Percentiles rank a stretch among this genome's conserved stretches.
These are phyloP conservation scores for Papiliotrema fonsecae DNA, from an alignment of 1,284 basidiomycete genomes.

Conservation along the genomic window DNA sequence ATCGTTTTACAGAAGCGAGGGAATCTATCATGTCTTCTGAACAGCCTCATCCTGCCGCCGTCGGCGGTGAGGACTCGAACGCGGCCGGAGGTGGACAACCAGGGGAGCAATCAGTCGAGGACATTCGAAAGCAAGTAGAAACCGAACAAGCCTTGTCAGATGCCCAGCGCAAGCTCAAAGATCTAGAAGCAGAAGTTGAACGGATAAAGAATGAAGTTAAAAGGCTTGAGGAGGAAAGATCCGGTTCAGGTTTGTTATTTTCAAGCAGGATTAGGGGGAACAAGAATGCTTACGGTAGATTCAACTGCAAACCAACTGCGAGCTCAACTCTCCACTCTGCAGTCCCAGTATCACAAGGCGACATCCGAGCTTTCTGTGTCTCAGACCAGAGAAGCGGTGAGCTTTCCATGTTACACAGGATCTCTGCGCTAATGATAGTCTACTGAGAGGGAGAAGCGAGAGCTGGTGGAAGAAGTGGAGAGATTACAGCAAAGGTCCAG, in stretches of 20 bases:
- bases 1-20: no score
- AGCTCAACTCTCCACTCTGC: slow-evolving; percentile 35
- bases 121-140: slow-evolving; percentile 43
- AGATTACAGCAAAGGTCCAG: slow-evolving; percentile 30
- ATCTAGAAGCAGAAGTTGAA: slow-evolving; percentile 31
- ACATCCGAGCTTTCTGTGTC: slow-evolving; percentile 30
- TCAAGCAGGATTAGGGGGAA: not conserved
- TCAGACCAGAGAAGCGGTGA: slow-evolving; percentile 7
- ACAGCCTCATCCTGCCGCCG: no score
- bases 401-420: slow-evolving; percentile 30
- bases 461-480: slow-evolving; percentile 39
- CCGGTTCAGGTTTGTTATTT: slow-evolving; percentile 29
- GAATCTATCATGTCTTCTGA: no score
- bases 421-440: slow-evolving; percentile 16
- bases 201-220: slow-evolving; percentile 29
- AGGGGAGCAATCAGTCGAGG: slow-evolving; percentile 17
- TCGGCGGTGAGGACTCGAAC: no score
- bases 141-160: slow-evolving; percentile 43
- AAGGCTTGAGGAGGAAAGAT: slow-evolving; percentile 22
- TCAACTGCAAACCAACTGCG: slow-evolving; percentile 36
- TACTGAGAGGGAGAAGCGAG: slow-evolving; percentile 41
- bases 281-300: slow-evolving; percentile 12
- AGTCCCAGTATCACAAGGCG: slow-evolving; percentile 28
- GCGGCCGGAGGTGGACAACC: no score
- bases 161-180: slow-evolving; percentile 27